Percentiles rank a stretch among this genome's conserved stretches.
phyloP scores from a whole-genome alignment of 2,329 filamentous ascomycete species.

The Colletotrichum sp. region DNA sequence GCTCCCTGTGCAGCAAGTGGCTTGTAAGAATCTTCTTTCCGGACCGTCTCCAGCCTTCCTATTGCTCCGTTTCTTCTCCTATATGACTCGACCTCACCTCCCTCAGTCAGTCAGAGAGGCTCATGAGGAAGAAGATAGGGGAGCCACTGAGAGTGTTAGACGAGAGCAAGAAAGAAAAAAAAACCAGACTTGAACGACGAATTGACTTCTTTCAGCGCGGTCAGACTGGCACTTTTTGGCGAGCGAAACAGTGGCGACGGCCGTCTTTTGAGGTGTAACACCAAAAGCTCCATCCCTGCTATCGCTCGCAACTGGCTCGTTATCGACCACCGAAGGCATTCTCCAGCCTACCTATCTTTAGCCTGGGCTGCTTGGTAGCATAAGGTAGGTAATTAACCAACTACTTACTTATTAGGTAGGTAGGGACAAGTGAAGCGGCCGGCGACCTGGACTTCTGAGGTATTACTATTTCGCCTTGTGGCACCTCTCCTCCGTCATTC shows the following conservation, averaged over 20 bases:
- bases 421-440: neutral
- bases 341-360: neutral
- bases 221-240: neutral
- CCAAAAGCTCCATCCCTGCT: slow-evolving; percentile 15
- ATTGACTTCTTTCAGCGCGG: neutral
- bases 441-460: neutral
- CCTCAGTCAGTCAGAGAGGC: neutral
- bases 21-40: slow-evolving; percentile 7
- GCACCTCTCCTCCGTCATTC: neutral
- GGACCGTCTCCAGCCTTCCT: neutral
- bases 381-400: neutral
- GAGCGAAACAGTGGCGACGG: neutral
- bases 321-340: neutral
- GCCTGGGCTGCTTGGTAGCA: neutral
- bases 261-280: neutral
- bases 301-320: slow-evolving; percentile 6
- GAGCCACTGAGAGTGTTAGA: neutral
- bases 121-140: neutral
- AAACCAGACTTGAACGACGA: neutral
- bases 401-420: neutral
- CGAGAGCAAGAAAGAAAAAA: neutral
- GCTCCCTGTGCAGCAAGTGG: slow-evolving; percentile 11
- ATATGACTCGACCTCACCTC: neutral
- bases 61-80: neutral
- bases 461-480: neutral